Conservation (phyloP, 495 filamentous ascomycete species). For the Aspergillus nidulans region DNA sequence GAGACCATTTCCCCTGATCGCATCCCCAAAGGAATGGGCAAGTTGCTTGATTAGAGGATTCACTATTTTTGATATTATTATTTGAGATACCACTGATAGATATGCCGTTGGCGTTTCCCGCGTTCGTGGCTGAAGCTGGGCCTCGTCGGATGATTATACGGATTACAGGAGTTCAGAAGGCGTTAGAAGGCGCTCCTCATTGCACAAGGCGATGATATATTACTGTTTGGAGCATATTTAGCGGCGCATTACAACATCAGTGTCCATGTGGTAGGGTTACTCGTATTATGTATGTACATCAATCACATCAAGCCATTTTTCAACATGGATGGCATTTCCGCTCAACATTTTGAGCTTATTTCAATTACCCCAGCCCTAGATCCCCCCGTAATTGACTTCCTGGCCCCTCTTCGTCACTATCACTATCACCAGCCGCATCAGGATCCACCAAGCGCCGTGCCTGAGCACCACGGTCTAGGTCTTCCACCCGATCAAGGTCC, state of each 20-base stretch:
- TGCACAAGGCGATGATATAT: neutral
- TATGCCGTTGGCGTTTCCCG: conserved; percentile 28
- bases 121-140: neutral
- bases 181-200: neutral
- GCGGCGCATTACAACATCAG: neutral
- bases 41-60: conserved; percentile 26
- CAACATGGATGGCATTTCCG: neutral
- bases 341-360: neutral
- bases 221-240: neutral
- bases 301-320: neutral
- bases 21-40: conserved; percentile 35
- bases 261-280: too few relatives aligned
- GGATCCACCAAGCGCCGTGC: conserved; percentile 31
- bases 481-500: conserved; percentile 63
- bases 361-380: conserved; percentile 26
- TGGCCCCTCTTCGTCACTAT: conserved; percentile 41
- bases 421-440: conserved; percentile 36
- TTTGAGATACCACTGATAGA: conserved; percentile 45
- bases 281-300: conserved; percentile 7
- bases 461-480: conserved; percentile 40
- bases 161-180: conserved; percentile 3
- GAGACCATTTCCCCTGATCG: conserved; percentile 36
- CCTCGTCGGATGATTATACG: neutral
- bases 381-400: conserved; percentile 40
- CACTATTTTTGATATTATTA: conserved; percentile 13